These are phyloP conservation scores for Diaporthe sp. DNA, from an alignment of 2,329 filamentous ascomycete genomes.

Conservation along the genomic window DNA sequence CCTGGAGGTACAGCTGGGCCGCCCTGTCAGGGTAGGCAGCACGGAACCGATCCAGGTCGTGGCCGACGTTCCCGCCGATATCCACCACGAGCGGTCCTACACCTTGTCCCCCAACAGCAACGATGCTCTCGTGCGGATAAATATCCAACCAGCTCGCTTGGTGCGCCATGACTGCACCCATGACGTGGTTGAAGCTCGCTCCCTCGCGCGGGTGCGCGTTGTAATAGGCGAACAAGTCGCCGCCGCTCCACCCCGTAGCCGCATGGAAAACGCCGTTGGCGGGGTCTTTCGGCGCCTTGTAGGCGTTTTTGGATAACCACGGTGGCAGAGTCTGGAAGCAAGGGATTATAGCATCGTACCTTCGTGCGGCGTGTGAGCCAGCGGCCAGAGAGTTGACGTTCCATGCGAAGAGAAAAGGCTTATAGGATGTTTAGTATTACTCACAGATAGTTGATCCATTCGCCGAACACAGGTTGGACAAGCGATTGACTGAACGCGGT, in stretches of 20 bases:
- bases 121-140: conserved; percentile 39
- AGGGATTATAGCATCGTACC: too few species aligned
- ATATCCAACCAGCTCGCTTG: conserved; percentile 43
- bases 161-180: conserved; percentile 44
- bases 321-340: too few species aligned
- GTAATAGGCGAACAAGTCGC: conserved; percentile 41
- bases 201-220: conserved; percentile 40
- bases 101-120: not conserved
- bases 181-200: conserved; percentile 43
- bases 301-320: too few species aligned
- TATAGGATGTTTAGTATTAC: not conserved
- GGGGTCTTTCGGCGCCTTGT: conserved; percentile 40
- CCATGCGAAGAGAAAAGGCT: too few species aligned
- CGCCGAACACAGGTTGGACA: conserved; percentile 40
- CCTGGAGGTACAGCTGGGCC: conserved; percentile 44
- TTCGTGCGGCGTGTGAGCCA: too few species aligned
- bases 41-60: conserved; percentile 51
- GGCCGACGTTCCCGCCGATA: conserved; percentile 52
- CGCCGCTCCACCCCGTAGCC: conserved; percentile 40
- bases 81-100: conserved; percentile 51
- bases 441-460: conserved; percentile 37
- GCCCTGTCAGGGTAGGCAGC: conserved; percentile 38
- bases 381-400: too few species aligned
- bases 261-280: conserved; percentile 45
- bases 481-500: conserved; percentile 38